Percentiles rank a stretch among this genome's conserved stretches.
Conservation (phyloP, 2,329 filamentous ascomycete genomes). For the Sporothrix mexicana region DNA sequence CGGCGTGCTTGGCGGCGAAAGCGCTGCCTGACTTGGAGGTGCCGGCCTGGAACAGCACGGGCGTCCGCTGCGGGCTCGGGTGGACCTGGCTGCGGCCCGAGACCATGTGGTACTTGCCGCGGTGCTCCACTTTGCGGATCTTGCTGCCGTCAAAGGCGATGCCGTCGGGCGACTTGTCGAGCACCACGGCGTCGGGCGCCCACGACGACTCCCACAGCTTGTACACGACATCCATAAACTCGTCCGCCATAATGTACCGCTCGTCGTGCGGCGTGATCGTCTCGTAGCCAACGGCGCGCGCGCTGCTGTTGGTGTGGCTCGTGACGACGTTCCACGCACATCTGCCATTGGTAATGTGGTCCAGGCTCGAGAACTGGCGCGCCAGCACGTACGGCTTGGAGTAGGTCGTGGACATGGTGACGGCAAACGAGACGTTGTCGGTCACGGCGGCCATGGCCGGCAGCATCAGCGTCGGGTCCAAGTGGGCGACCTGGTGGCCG, state of each 20-base stretch:
- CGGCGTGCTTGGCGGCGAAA: constrained; percentile 40
- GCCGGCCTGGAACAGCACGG: constrained; percentile 41
- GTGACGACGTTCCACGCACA: constrained; percentile 40
- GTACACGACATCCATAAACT: constrained; percentile 39
- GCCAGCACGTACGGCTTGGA: constrained; percentile 36
- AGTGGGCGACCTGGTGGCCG: constrained; percentile 25
- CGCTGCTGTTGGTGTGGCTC: constrained; percentile 33
- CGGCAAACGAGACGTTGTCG: constrained; percentile 35
- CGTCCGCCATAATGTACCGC: constrained; percentile 39
- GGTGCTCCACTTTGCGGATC: constrained; percentile 29
- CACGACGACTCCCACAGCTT: constrained; percentile 35
- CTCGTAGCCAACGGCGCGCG: constrained; percentile 35
- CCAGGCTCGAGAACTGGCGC: constrained; percentile 33
- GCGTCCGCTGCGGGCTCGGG: constrained; percentile 37
- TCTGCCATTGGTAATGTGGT: constrained; percentile 37
- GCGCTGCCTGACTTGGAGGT: constrained; percentile 37
- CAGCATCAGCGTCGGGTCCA: constrained; percentile 30
- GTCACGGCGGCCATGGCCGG: constrained; percentile 37
- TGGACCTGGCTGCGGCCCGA: constrained; percentile 21
- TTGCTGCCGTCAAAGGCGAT: constrained; percentile 25
- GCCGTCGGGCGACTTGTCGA: constrained; percentile 19
- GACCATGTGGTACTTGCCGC: constrained; percentile 30
- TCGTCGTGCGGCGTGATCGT: constrained; percentile 37
- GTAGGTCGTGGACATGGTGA: constrained; percentile 36
- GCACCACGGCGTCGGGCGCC: constrained; percentile 32